Evolutionary conservation across 176 grass and related monocot species (phyloP).

Genomic region (Typha latifolia): DNA sequence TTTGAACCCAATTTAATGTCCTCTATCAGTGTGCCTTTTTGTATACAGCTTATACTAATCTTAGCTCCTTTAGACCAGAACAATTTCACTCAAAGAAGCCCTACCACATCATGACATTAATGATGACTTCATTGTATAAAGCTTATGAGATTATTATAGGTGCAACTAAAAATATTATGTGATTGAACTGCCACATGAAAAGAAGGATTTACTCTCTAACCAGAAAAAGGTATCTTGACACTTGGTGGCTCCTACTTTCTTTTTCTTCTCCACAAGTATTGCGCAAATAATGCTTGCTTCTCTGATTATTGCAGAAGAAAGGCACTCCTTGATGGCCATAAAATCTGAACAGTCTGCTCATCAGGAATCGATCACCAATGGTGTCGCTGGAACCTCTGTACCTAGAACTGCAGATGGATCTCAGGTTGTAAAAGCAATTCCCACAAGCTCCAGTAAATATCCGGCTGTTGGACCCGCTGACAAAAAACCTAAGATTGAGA

Average conservation of each 20-base stretch:
- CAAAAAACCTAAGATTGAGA: conserved; percentile 45
- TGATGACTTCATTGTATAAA: too few relatives aligned
- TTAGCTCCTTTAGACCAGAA: too few relatives aligned
- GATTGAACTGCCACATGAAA: too few relatives aligned
- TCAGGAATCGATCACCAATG: conserved; percentile 42
- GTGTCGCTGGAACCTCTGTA: conserved; percentile 29
- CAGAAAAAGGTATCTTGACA: background rate
- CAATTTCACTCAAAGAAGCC: too few relatives aligned
- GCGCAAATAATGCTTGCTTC: conserved; percentile 20
- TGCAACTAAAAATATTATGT: too few relatives aligned
- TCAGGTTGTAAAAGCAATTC: conserved; percentile 35
- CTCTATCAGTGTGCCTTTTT: background rate
- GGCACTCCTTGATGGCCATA: conserved; percentile 35
- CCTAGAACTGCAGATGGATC: conserved; percentile 35
- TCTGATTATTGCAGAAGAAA: conserved; percentile 40
- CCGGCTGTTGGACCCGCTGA: conserved; percentile 40
- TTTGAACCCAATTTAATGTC: background rate
- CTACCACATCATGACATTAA: too few relatives aligned
- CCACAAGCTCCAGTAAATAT: conserved; percentile 46
- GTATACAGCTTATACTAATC: too few relatives aligned
- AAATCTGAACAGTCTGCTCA: conserved; percentile 40
- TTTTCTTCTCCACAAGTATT: background rate
- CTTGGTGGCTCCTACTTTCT: background rate
- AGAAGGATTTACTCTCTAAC: background rate
- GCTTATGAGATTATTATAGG: too few relatives aligned